These are phyloP conservation scores for Rutstroemia sp. DNA, from an alignment of 2,329 filamentous ascomycete genomes.

Conservation along the genomic window DNA sequence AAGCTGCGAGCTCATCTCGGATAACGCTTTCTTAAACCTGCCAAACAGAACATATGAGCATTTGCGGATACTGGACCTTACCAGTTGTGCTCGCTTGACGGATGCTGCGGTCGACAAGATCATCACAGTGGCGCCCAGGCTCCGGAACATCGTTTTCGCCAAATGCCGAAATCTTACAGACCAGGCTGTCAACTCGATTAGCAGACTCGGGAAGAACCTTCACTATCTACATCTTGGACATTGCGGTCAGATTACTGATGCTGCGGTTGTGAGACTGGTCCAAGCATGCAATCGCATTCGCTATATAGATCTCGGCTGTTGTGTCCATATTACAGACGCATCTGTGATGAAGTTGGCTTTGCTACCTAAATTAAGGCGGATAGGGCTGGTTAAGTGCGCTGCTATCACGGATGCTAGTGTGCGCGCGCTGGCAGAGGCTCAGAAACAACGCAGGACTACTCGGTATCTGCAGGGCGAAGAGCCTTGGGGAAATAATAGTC, in stretches of 20 bases:
- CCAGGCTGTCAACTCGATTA: slow-evolving; percentile 77
- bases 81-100: slow-evolving; percentile 75
- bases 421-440: slow-evolving; percentile 61
- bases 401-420: slow-evolving; percentile 89
- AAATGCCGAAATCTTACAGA: slow-evolving; percentile 95
- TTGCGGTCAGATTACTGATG: slow-evolving; percentile 84
- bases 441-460: not conserved
- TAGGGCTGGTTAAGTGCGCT: slow-evolving; percentile 90
- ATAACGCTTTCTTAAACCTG: slow-evolving; percentile 78
- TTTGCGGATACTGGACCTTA: slow-evolving; percentile 87
- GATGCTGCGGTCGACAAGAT: slow-evolving; percentile 87
- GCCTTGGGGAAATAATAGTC: slow-evolving; percentile 26
- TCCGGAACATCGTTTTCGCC: slow-evolving; percentile 87
- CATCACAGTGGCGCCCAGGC: slow-evolving; percentile 73
- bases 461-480: not conserved
- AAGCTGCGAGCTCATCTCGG: slow-evolving; percentile 76
- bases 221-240: slow-evolving; percentile 96
- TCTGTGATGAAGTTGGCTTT: slow-evolving; percentile 79
- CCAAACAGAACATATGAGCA: slow-evolving; percentile 71
- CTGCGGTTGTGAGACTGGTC: slow-evolving; percentile 77
- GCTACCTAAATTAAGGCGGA: slow-evolving; percentile 87
- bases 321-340: slow-evolving; percentile 75
- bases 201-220: slow-evolving; percentile 85
- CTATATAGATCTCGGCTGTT: slow-evolving; percentile 98
- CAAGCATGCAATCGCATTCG: slow-evolving; percentile 85